These are phyloP conservation scores for Fonsecaea pedrosoi DNA, from an alignment of 2,329 filamentous ascomycete species.

Conservation along the genomic window DNA sequence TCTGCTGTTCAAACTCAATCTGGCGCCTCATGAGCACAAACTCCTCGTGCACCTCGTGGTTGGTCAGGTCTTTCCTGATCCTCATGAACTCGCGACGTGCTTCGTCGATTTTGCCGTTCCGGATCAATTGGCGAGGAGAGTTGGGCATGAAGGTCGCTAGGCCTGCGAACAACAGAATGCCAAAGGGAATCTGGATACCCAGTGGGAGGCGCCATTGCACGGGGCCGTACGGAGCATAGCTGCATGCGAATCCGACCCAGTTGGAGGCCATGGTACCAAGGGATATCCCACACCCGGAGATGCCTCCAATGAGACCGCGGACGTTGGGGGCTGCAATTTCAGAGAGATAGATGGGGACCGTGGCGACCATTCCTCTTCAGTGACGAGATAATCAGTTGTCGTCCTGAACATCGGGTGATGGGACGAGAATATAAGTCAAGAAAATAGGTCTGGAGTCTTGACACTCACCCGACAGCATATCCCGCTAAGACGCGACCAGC, in stretches of 20 bases:
- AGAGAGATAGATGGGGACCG: constrained; percentile 38
- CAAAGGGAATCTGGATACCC: constrained; percentile 79
- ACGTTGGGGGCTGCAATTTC: constrained; percentile 63
- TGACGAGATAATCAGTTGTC: background rate
- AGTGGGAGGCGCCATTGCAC: constrained; percentile 82
- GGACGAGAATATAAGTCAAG: constrained; percentile 73
- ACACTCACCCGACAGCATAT: constrained; percentile 79
- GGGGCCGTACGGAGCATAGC: constrained; percentile 66
- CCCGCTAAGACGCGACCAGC: constrained; percentile 76
- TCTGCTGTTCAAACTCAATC: constrained; percentile 78
- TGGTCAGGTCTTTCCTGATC: constrained; percentile 78
- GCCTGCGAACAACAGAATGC: constrained; percentile 72
- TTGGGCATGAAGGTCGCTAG: constrained; percentile 81
- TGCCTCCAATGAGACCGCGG: constrained; percentile 76
- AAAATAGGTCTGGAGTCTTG: background rate
- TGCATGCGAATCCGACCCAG: constrained; percentile 74
- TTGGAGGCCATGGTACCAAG: constrained; percentile 77
- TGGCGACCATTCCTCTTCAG: constrained; percentile 37
- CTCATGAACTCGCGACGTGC: constrained; percentile 69
- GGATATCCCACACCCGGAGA: constrained; percentile 84
- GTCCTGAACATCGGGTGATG: constrained; percentile 57
- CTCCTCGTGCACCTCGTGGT: constrained; percentile 77
- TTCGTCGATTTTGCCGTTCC: constrained; percentile 71
- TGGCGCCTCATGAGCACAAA: constrained; percentile 86
- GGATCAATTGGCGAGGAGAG: constrained; percentile 84